Base-by-base conservation (phyloP, 2,329 filamentous ascomycete species). In the Ophiosphaerella herpotricha region DNA sequence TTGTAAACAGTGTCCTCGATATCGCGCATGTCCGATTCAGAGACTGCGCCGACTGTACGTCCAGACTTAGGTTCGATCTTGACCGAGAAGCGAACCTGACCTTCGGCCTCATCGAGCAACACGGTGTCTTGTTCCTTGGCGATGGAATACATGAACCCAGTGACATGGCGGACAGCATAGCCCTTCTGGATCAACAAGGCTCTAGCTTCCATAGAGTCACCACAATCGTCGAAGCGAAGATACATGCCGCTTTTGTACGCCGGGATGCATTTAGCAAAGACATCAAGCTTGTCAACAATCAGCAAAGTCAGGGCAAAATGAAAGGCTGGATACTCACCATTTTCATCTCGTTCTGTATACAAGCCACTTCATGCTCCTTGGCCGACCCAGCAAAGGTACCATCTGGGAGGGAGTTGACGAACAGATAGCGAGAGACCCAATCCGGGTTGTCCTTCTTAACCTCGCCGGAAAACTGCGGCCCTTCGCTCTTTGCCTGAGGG, bases 191-290 rank as follows among this genome's bases (percentile, higher is more conserved):
- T 41, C 7, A 72, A 55, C 16, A 64, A 50, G 7, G 60, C 43
- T 38, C 67, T 60, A 32, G 57, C 67, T 26, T 66, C 60, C 13
- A 55, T 52, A n/a, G 74, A 67, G 18, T 73, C 65, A 16, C 57
- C 53, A n/a, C 77, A 52, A 45, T 72, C 65, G 46, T 78, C 74
- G 55, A 76, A 77, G 43, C 64, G 64, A 38, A 75, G 52, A 41
- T 64, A 54, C 31, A 72, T 54, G 36, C 64, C 64, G 29, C 53
- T 51, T 40, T 36, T 47, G 42, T 66, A 61, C 31, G 63, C 39
- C 13, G 64, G 62, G 8, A 64, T 57, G 3, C 52, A 52, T 8
- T 42, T 49, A 36, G 51, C 34, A 60, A 71, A 72, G 52, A 56
- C 54, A 14, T 46, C 48, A 38, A 68, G 68, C 68, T 71, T 35